These are phyloP conservation scores for Morella rubra DNA, from an alignment of 306 rosid species.

Conservation along the genomic window DNA sequence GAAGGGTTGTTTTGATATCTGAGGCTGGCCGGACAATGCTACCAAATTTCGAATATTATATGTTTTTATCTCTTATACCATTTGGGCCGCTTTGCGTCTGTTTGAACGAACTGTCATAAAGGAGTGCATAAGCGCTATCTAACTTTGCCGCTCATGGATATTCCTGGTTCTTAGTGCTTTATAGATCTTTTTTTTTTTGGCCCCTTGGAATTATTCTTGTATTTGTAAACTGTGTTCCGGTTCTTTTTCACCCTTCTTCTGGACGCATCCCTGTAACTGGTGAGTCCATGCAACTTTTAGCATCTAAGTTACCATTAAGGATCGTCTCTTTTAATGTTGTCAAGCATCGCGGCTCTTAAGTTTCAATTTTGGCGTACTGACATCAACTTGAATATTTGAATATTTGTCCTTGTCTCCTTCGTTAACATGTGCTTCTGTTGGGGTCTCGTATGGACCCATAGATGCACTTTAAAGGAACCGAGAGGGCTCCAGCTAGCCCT, in stretches of 20 bases:
- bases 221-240: too few relatives aligned
- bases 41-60: neutral
- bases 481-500: neutral
- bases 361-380: constrained; percentile 5
- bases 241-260: too few relatives aligned
- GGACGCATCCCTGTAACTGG: neutral
- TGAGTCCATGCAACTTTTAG: constrained; percentile 11
- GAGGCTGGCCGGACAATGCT: constrained; percentile 4
- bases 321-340: constrained; percentile 9
- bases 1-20: constrained; percentile 1
- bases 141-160: constrained; percentile 6
- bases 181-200: constrained; percentile 9
- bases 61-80: neutral
- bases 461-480: neutral
- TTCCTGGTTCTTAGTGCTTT: constrained; percentile 9
- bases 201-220: too few relatives aligned
- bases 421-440: neutral
- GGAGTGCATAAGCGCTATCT: neutral
- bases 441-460: constrained; percentile 20
- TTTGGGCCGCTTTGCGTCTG: neutral
- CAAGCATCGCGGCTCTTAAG: constrained; percentile 8
- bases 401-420: neutral
- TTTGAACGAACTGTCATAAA: neutral
- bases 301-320: constrained; percentile 8
- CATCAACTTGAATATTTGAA: neutral